These are phyloP conservation scores for Ophiostoma populinum DNA, from an alignment of 2,329 filamentous ascomycete genomes.

Conservation along the genomic window DNA sequence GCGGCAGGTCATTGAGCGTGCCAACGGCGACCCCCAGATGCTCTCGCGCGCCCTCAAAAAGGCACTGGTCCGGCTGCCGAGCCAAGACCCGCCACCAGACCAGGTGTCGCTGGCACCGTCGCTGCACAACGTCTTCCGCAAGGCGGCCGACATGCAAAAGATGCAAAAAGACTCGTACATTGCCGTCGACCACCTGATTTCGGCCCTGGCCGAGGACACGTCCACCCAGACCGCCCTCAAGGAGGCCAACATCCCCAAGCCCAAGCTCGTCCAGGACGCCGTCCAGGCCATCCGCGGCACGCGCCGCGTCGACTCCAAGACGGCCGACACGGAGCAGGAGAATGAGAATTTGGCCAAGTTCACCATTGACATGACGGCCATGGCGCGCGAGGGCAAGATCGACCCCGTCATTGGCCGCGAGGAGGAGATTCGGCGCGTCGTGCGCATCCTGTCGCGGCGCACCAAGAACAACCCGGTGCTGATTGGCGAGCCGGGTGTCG, in stretches of 20 bases:
- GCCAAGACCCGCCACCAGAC: slow-evolving; percentile 88
- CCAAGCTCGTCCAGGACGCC: slow-evolving; percentile 81
- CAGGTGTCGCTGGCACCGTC: slow-evolving; percentile 65
- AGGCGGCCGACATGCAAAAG: slow-evolving; percentile 79
- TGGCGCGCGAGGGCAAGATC: slow-evolving; percentile 94
- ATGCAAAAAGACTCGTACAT: slow-evolving; percentile 96
- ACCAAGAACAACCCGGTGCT: slow-evolving; percentile 98
- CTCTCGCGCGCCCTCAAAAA: slow-evolving; percentile 87
- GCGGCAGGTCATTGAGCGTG: slow-evolving; percentile 83
- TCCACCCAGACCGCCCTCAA: slow-evolving; percentile 56
- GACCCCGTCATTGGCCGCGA: slow-evolving; percentile 94
- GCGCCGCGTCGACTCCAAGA: slow-evolving; percentile 86
- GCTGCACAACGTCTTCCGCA: slow-evolving; percentile 66
- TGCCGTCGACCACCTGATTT: slow-evolving; percentile 87
- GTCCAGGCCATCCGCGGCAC: slow-evolving; percentile 84
- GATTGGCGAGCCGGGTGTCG: slow-evolving; percentile 94
- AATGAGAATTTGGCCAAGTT: slow-evolving; percentile 96
- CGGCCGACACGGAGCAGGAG: slow-evolving; percentile 79
- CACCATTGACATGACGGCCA: slow-evolving; percentile 93
- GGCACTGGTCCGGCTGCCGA: slow-evolving; percentile 72
- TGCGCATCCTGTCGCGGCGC: slow-evolving; percentile 78
- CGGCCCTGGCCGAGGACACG: slow-evolving; percentile 62
- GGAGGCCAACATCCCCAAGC: slow-evolving; percentile 80
- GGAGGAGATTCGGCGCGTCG: slow-evolving; percentile 82
- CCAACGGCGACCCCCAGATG: slow-evolving; percentile 78